A percentile compares a stretch with the other conserved stretches of the same genome.
phyloP scores from a whole-genome alignment of 148 eudicot genomes.

The Suaeda aralocaspica region DNA sequence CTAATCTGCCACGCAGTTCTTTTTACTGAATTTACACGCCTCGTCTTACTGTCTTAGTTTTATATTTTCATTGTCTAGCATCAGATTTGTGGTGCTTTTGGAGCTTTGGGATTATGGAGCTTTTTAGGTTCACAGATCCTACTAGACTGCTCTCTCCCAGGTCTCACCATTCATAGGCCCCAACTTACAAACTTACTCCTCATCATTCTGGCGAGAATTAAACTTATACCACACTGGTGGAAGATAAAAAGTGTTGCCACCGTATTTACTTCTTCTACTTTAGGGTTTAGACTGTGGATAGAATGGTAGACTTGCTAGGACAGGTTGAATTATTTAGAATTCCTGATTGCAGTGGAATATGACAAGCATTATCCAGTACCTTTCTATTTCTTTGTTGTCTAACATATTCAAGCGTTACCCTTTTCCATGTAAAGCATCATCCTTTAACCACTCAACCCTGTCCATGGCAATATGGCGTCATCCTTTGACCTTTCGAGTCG shows the following conservation, averaged over 20 bases:
- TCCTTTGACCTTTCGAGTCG: no score
- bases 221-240: no score
- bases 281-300: no score
- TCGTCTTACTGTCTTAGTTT: neutral
- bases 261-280: no score
- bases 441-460: no score
- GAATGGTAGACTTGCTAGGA: neutral
- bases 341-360: no score
- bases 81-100: neutral
- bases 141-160: neutral
- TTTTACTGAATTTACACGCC: neutral
- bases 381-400: neutral
- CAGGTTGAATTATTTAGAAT: neutral
- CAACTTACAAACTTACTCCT: no score
- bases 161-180: neutral
- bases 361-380: no score
- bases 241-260: no score
- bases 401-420: neutral
- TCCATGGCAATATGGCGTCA: no score
- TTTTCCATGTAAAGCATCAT: neutral
- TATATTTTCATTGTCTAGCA: neutral
- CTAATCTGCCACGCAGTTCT: neutral
- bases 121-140: neutral
- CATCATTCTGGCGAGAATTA: no score
- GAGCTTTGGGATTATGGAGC: neutral